These are phyloP conservation scores for Cryptomeria japonica DNA, from an alignment of 75 land plant species.

Conservation along the genomic window DNA sequence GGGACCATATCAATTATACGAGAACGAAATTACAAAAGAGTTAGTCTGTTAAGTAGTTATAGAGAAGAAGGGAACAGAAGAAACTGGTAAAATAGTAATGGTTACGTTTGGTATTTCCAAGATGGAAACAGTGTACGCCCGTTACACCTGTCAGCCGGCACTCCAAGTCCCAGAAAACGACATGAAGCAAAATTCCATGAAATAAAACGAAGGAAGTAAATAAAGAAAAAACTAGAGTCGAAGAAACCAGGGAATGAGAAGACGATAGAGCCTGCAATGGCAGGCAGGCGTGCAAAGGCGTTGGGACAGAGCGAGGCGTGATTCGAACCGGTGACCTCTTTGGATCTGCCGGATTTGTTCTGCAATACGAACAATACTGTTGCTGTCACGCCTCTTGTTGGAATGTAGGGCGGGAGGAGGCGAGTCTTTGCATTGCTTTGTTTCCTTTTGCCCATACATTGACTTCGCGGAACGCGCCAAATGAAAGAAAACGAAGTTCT, in stretches of 20 bases:
- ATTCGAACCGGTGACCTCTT: not conserved
- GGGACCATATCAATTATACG: no score
- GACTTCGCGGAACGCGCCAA: not conserved
- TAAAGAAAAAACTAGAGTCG: not conserved
- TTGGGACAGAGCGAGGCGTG: not conserved
- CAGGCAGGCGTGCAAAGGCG: not conserved
- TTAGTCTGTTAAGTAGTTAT: no score
- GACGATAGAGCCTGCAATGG: constrained; percentile 4
- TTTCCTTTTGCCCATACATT: not conserved
- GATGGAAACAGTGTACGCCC: not conserved
- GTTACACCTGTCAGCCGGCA: not conserved
- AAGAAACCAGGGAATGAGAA: not conserved
- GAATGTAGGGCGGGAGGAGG: not conserved
- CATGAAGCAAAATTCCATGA: not conserved
- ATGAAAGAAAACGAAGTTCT: not conserved
- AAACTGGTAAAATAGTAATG: no score
- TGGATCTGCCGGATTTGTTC: not conserved
- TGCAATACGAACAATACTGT: not conserved
- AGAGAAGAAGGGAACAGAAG: no score
- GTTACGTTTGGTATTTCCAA: no score
- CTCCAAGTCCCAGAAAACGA: not conserved
- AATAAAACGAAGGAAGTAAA: not conserved
- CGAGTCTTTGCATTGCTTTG: not conserved
- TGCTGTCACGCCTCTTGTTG: not conserved
- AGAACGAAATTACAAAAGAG: no score